Base-by-base conservation (phyloP, 2,329 filamentous ascomycete species). In the Colletotrichum musicola region DNA sequence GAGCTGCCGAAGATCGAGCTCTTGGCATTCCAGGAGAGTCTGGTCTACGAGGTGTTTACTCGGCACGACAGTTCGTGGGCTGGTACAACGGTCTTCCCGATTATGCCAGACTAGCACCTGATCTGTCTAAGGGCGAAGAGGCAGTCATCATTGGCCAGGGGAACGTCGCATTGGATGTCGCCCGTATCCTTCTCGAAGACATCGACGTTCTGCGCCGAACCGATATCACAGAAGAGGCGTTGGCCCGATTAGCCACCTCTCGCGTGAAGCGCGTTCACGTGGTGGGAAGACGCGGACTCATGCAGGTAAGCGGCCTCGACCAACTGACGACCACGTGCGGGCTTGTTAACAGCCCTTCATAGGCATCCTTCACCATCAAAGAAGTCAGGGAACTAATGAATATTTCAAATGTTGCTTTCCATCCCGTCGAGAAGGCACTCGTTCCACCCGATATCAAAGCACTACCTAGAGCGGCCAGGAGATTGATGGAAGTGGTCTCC, bases 31-130 rank as follows among this genome's bases (percentile, higher is more conserved):
- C 92, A 0, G 95, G 95, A 9, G 96, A 99, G 75, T 86, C 90
- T 4, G 79, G 81, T 6, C 81, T 96, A 6, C 83, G 85, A 27
- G 93, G 93, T 3, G 89, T 98, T 18, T 92, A 94, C 77, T 97
- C 95, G 7, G 96, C 96, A 2, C 89, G 96, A 30, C 92, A 94
- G 46, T 98, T 98, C 77, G 96, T 99, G 1, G 96, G 95, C 18
- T 99, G 96, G 96, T 99, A 99, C 80, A 99, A 99, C 79, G 96
- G 96, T 3, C 85, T 97, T 3, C 96, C 96, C 0, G 93, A 97
- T 73, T 93, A 93, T 76, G 87, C 91, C 20, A 80, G 87, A 73
- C 82, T 97, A 7, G 83, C 87, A n/a, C 93, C 94, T 0, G 88
- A 94, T 75, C 85, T 98, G 27, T 87, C 89, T 0, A 83, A 85